These are phyloP conservation scores for Suillus spraguei DNA, from an alignment of 768 basidiomycete species.

Conservation along the genomic window DNA sequence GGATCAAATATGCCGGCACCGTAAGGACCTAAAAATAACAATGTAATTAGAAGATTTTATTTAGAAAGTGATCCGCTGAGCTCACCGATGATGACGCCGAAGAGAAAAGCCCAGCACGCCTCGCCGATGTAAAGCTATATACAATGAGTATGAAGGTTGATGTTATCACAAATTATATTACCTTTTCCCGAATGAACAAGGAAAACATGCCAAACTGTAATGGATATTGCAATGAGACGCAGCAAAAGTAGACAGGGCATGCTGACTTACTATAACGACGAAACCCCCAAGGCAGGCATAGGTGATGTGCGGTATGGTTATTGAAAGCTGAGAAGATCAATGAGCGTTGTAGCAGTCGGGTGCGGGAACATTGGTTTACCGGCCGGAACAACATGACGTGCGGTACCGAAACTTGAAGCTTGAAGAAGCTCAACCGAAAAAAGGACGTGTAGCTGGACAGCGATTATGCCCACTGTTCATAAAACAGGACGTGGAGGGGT, in stretches of 20 bases:
- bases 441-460: not conserved
- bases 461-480: constrained; percentile 12
- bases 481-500: not conserved
- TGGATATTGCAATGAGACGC: not conserved
- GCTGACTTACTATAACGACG: constrained; percentile 64
- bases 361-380: constrained; percentile 34
- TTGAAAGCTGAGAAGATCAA: constrained; percentile 35
- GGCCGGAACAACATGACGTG: constrained; percentile 52
- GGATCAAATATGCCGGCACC: constrained; percentile 83
- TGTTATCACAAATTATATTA: constrained; percentile 26
- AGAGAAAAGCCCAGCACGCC: constrained; percentile 93
- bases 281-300: constrained; percentile 84
- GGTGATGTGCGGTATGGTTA: constrained; percentile 70
- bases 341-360: constrained; percentile 5
- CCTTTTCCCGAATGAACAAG: constrained; percentile 85
- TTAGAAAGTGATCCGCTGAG: constrained; percentile 14
- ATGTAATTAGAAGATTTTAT: constrained; percentile 3
- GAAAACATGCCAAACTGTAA: constrained; percentile 93
- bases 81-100: constrained; percentile 87
- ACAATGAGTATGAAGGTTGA: not conserved
- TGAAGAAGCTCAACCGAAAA: not conserved
- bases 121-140: constrained; percentile 88
- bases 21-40: constrained; percentile 64
- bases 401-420: constrained; percentile 12
- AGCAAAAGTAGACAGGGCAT: not conserved